Conservation (phyloP, 208 protist species). For the Acanthamoeba healyi region DNA sequence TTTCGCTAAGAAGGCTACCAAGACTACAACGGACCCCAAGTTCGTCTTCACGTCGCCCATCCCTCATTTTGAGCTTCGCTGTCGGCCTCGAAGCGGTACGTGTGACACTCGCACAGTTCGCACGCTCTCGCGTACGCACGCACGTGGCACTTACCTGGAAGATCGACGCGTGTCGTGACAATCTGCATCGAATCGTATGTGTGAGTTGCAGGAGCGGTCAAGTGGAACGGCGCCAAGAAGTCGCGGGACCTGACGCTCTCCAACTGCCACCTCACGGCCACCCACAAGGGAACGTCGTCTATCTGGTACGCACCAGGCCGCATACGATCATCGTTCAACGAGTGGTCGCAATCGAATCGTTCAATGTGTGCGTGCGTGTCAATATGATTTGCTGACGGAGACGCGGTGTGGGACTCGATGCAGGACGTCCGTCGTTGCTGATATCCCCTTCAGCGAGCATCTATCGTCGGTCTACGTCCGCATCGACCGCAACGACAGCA, state of each 20-base stretch:
- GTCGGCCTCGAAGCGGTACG: neutral
- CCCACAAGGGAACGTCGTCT: neutral
- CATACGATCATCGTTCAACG: too few species aligned
- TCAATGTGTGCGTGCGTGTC: too few species aligned
- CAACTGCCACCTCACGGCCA: neutral
- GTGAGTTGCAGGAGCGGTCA: neutral
- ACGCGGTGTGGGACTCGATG: too few species aligned
- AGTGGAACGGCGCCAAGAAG: constrained; percentile 15
- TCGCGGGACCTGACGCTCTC: neutral
- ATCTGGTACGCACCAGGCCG: neutral
- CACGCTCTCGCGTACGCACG: neutral
- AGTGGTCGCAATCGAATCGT: too few species aligned
- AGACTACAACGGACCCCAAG: neutral
- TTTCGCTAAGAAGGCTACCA: neutral
- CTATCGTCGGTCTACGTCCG: neutral
- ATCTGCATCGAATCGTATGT: neutral
- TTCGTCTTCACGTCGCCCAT: neutral
- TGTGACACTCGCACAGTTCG: neutral
- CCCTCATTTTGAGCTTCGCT: neutral
- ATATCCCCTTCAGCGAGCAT: neutral
- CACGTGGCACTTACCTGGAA: neutral
- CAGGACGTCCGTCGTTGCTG: neutral
- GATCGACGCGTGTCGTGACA: neutral
- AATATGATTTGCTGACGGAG: too few species aligned
- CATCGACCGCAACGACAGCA: neutral